A percentile compares a stretch with the other conserved stretches of the same genome.
These are phyloP conservation scores for Cladobotryum protrusum DNA, from an alignment of 2,329 filamentous ascomycete species.

Conservation along the genomic window DNA sequence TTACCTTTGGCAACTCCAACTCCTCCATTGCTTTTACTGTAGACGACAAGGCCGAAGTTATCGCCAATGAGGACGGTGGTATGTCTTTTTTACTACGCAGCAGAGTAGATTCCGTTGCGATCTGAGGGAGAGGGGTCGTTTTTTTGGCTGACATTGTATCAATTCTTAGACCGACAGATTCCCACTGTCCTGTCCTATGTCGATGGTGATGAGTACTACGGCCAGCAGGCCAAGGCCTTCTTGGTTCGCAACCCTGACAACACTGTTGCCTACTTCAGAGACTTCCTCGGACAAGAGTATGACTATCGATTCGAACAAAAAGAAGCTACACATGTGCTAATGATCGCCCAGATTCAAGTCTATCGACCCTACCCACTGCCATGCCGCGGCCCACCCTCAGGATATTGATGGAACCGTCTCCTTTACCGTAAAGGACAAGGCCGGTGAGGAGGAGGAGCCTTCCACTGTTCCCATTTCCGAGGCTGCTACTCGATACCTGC, in stretches of 20 bases:
- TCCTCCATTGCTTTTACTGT: slow-evolving; percentile 91
- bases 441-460: slow-evolving; percentile 45
- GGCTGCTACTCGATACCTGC: slow-evolving; percentile 76
- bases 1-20: slow-evolving; percentile 97
- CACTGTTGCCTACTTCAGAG: slow-evolving; percentile 92
- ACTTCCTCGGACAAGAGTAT: slow-evolving; percentile 91
- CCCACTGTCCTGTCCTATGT: slow-evolving; percentile 92
- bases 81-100: slow-evolving; percentile 26
- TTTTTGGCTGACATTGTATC: slow-evolving; percentile 7
- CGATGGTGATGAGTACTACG: slow-evolving; percentile 93
- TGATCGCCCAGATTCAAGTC: slow-evolving; percentile 64
- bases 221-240: slow-evolving; percentile 89
- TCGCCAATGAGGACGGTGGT: slow-evolving; percentile 98
- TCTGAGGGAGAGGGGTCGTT: neutral
- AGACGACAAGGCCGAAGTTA: slow-evolving; percentile 94
- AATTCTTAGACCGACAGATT: slow-evolving; percentile 78
- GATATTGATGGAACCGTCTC: slow-evolving; percentile 65
- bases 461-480: slow-evolving; percentile 74
- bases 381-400: slow-evolving; percentile 85
- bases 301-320: slow-evolving; percentile 20
- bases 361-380: slow-evolving; percentile 92
- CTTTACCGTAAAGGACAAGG: slow-evolving; percentile 78
- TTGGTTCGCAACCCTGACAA: slow-evolving; percentile 88
- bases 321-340: no score
- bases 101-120: neutral